phyloP scores from a whole-genome alignment of 2,329 filamentous ascomycete species.

The Aspergillus chevalieri region DNA sequence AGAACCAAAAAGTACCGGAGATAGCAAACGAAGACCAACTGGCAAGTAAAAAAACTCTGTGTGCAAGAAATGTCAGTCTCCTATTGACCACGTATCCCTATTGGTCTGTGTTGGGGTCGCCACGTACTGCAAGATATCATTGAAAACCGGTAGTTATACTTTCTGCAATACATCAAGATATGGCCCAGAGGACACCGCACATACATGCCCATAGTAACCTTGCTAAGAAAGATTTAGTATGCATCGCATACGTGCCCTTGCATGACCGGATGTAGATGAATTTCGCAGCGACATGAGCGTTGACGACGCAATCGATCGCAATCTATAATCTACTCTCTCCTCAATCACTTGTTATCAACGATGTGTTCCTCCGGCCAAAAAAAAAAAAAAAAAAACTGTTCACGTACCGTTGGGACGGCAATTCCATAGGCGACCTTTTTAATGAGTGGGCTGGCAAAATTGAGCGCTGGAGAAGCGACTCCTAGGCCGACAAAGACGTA shows the following conservation, averaged over 20 bases:
- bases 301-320: constrained; percentile 58
- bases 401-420: constrained; percentile 53
- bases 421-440: constrained; percentile 60
- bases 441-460: constrained; percentile 49
- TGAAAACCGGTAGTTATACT: constrained; percentile 63
- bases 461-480: constrained; percentile 58
- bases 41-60: constrained; percentile 49
- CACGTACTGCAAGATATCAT: constrained; percentile 48
- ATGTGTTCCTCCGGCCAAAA: not conserved
- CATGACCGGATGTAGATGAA: constrained; percentile 59
- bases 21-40: constrained; percentile 54
- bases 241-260: constrained; percentile 48
- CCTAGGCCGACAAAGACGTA: constrained; percentile 57
- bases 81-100: too few species aligned
- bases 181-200: constrained; percentile 48
- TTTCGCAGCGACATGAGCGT: constrained; percentile 58
- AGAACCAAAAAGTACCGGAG: constrained; percentile 25
- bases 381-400: not conserved
- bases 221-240: constrained; percentile 41
- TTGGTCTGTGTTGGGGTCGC: not conserved
- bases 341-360: not conserved
- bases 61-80: too few species aligned
- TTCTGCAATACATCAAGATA: constrained; percentile 60
- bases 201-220: constrained; percentile 53
- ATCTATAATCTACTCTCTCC: constrained; percentile 42